These are phyloP conservation scores for Hibiscus mutabilis DNA, from an alignment of 345 rosid species.

Conservation along the genomic window DNA sequence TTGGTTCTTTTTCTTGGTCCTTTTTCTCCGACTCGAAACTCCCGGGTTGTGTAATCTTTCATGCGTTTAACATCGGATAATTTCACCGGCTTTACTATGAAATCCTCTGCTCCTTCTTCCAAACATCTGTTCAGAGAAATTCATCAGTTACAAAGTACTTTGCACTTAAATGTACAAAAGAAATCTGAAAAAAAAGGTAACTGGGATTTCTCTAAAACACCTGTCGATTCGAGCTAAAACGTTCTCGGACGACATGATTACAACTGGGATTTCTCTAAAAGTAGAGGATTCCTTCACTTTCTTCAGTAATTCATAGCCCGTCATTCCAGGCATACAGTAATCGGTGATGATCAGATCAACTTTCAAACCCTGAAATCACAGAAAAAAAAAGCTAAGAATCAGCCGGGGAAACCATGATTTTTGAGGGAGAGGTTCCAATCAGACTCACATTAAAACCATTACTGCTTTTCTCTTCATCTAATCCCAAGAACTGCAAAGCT, in stretches of 20 bases:
- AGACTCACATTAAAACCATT: slow-evolving; percentile 39
- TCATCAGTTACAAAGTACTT: too few species aligned
- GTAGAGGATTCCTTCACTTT: slow-evolving; percentile 82
- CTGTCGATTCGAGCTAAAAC: slow-evolving; percentile 63
- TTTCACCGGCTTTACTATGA: slow-evolving; percentile 87
- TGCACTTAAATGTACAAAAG: too few species aligned
- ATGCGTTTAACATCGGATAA: slow-evolving; percentile 74
- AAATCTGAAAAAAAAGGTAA: too few species aligned
- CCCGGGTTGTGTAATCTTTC: slow-evolving; percentile 45
- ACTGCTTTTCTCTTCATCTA: slow-evolving; percentile 37
- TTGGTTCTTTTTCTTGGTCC: slow-evolving; percentile 10
- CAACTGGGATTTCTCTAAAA: slow-evolving; percentile 75
- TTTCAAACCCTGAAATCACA: slow-evolving; percentile 48
- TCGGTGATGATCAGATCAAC: slow-evolving; percentile 92
- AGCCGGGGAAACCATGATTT: background rate
- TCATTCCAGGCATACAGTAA: slow-evolving; percentile 99
- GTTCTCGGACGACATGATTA: slow-evolving; percentile 94
- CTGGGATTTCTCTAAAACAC: background rate
- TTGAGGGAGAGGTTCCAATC: background rate
- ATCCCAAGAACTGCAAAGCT: slow-evolving; percentile 77
- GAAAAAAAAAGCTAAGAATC: background rate
- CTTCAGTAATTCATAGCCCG: slow-evolving; percentile 91
- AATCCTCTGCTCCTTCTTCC: slow-evolving; percentile 94
- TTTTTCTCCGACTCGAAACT: slow-evolving; percentile 1
- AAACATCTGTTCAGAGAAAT: slow-evolving; percentile 42